Base-by-base conservation (phyloP, 208 protist genomes). In the Porcisia hertigi region DNA sequence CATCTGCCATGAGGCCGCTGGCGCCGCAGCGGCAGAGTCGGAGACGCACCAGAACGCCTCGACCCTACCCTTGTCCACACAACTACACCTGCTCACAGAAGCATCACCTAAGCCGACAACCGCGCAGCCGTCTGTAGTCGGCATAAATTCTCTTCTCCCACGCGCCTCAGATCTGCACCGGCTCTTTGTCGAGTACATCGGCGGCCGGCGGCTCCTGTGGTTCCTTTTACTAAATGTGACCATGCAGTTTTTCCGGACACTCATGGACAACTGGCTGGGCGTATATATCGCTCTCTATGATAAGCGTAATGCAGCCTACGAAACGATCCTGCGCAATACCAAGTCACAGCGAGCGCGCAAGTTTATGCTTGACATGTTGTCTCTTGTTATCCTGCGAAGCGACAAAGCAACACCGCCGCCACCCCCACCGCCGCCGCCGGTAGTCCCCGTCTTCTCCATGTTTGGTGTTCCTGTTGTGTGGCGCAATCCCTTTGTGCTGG, bases 181-280 rank as follows among this genome's bases (percentile, higher is more conserved):
- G 18, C 76, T 92, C 41, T 87, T 92, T 25, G 59, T 88, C 25
- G 65, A 85, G n/a, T 88, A 86, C 59, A 71, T 86, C 11, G 88
- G 88, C 47, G 43, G 73, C 41, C 64, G 73, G 2, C 81, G 73
- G 3, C 57, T 88, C 18, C 20, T 81, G 25, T 39, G 81, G 63
- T 80, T 90, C 30, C 70, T 93, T 41, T 58, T 81, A 11, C 77
- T 81, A 30, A 88, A 77, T 79, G 70, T 91, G 34, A 43, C 76
- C 41, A 82, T 87, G 79, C 86, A 93, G 69, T 69, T 83, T 25
- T 80, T 93, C 49, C 87, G 81, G 54, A 92, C 80, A 49, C 71
- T 92, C 63, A 83, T 87, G 76, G 91, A 95, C 80, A 89, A 92
- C 72, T 95, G 91, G 89, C 78, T 95, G 5, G 87, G 89, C 63